Evolutionary conservation across 1,284 basidiomycete species (phyloP).

Genomic region (Ganoderma leucocontextum): DNA sequence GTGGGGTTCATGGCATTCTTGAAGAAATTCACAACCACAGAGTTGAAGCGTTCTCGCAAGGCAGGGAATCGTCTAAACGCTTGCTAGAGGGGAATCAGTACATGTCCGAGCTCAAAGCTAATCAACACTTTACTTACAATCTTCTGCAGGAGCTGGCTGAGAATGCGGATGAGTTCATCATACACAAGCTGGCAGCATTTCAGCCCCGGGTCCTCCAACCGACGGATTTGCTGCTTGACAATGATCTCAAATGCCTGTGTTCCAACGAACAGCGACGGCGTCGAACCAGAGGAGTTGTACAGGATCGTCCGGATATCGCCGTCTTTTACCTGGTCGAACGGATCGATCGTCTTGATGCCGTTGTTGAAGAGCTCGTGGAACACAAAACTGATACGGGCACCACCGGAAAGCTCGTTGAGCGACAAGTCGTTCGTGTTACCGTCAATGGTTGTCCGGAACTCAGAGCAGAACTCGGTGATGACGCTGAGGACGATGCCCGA

Average conservation of each 20-base stretch:
- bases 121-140: slow-evolving; percentile 67
- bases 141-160: slow-evolving; percentile 89
- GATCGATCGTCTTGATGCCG: slow-evolving; percentile 95
- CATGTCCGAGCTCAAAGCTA: slow-evolving; percentile 6
- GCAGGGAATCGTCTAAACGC: slow-evolving; percentile 96
- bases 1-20: slow-evolving; percentile 94
- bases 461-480: slow-evolving; percentile 97
- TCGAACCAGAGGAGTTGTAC: slow-evolving; percentile 98
- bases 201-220: slow-evolving; percentile 91
- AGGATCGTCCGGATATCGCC: slow-evolving; percentile 95
- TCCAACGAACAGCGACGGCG: slow-evolving; percentile 95
- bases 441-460: slow-evolving; percentile 96
- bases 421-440: slow-evolving; percentile 96
- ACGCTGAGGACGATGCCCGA: slow-evolving; percentile 92
- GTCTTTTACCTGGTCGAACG: slow-evolving; percentile 98
- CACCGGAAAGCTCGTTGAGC: slow-evolving; percentile 94
- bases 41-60: slow-evolving; percentile 93
- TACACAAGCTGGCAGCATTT: slow-evolving; percentile 96
- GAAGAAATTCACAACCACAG: slow-evolving; percentile 96
- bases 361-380: slow-evolving; percentile 99
- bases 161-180: slow-evolving; percentile 95
- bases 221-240: slow-evolving; percentile 98
- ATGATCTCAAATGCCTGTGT: slow-evolving; percentile 98
- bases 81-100: slow-evolving; percentile 64
- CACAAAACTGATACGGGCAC: slow-evolving; percentile 97